phyloP scores from a whole-genome alignment of 2,329 filamentous ascomycete species.

The Helotiales sp. region DNA sequence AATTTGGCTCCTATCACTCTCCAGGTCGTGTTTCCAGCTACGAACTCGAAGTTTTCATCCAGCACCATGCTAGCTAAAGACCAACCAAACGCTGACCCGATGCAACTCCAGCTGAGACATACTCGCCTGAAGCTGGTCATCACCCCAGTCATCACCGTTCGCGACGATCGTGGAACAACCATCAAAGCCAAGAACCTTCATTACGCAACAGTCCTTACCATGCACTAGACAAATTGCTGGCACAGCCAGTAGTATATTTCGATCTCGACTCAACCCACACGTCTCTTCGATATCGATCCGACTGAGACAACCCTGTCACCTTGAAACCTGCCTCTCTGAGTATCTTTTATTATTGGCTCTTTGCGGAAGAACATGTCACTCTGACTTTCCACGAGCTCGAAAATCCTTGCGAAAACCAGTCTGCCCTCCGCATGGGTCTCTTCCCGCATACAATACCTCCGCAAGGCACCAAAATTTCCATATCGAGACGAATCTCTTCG shows the following conservation, averaged over 20 bases:
- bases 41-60: slow-evolving; percentile 48
- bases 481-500: no score
- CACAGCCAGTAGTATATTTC: not conserved
- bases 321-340: no score
- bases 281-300: no score
- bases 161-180: slow-evolving; percentile 43
- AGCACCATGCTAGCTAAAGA: slow-evolving; percentile 48
- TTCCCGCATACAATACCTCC: no score
- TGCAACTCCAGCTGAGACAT: slow-evolving; percentile 50
- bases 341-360: no score
- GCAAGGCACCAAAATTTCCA: no score
- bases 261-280: no score
- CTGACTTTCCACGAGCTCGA: no score
- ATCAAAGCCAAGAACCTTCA: slow-evolving; percentile 31
- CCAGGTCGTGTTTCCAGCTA: slow-evolving; percentile 51
- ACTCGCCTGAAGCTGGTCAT: slow-evolving; percentile 54
- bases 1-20: slow-evolving; percentile 42
- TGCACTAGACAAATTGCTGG: slow-evolving; percentile 16
- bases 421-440: no score
- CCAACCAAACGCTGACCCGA: slow-evolving; percentile 40
- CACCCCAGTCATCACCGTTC: slow-evolving; percentile 54
- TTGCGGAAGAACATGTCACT: no score
- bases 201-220: slow-evolving; percentile 27
- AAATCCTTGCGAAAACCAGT: no score
- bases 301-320: no score